phyloP scores from a whole-genome alignment of 805 yeast genomes.

The Starmerella bombi region DNA sequence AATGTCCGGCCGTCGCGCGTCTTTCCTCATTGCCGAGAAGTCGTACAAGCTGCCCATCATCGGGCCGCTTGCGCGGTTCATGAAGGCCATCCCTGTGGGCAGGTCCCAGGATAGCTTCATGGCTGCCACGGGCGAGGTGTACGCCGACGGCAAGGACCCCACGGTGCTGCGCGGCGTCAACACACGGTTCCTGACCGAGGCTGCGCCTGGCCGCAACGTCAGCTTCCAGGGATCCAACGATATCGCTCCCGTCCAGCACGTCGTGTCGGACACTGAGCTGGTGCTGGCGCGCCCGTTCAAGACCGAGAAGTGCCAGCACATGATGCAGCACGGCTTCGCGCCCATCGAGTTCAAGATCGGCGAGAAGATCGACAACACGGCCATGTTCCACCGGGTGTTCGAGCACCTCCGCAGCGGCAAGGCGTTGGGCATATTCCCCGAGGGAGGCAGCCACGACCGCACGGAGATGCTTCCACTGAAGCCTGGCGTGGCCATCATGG shows the following conservation, averaged over 20 bases:
- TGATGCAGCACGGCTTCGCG: slow-evolving; percentile 33
- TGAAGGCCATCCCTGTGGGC: slow-evolving; percentile 77
- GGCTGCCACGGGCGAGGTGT: slow-evolving; percentile 53
- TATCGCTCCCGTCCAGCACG: slow-evolving; percentile 51
- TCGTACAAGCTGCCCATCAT: slow-evolving; percentile 54
- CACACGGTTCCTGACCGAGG: slow-evolving; percentile 55
- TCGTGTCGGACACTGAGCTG: slow-evolving; percentile 61
- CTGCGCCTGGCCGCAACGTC: slow-evolving; percentile 25
- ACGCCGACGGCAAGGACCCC: slow-evolving; percentile 43
- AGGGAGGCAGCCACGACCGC: slow-evolving; percentile 96
- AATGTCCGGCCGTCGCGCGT: slow-evolving; percentile 52
- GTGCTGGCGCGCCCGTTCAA: slow-evolving; percentile 58
- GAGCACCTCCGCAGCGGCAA: slow-evolving; percentile 67
- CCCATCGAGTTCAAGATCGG: slow-evolving; percentile 48
- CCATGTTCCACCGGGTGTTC: slow-evolving; percentile 73
- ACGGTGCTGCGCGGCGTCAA: slow-evolving; percentile 47
- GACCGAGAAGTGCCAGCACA: slow-evolving; percentile 20
- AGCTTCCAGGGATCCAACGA: slow-evolving; percentile 63
- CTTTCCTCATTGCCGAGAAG: slow-evolving; percentile 74
- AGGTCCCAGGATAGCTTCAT: slow-evolving; percentile 80
- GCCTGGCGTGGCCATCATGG: slow-evolving; percentile 98
- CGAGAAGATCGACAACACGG: slow-evolving; percentile 69
- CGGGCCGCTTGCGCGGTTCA: slow-evolving; percentile 63
- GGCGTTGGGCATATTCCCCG: slow-evolving; percentile 89
- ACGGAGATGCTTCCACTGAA: slow-evolving; percentile 82